phyloP scores from a whole-genome alignment of 495 filamentous ascomycete species.

The Penicillium riverlandense region DNA sequence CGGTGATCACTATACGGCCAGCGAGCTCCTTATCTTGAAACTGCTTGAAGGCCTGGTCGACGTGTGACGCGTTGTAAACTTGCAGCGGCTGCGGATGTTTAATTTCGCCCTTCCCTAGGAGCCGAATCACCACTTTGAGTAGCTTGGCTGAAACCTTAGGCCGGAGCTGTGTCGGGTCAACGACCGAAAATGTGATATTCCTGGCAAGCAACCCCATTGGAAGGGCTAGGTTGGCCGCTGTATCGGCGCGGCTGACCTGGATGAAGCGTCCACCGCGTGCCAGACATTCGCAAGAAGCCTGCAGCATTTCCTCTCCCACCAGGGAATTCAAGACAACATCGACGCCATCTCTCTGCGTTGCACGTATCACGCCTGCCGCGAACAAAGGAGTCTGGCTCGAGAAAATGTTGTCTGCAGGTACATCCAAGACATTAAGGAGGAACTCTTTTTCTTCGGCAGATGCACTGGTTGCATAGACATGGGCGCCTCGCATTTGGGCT shows the following conservation, averaged over 20 bases:
- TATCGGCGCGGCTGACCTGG: neutral
- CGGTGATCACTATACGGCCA: neutral
- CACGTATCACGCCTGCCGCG: neutral
- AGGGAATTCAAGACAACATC: neutral
- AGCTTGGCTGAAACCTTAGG: neutral
- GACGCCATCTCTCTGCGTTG: neutral
- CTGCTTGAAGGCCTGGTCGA: neutral
- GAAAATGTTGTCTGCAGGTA: neutral
- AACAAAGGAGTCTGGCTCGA: neutral
- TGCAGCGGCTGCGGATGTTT: neutral
- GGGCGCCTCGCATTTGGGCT: neutral
- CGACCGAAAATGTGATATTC: neutral
- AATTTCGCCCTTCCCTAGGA: neutral
- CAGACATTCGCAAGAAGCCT: neutral
- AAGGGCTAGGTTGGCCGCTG: neutral
- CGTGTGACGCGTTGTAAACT: neutral
- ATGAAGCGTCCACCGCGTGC: neutral
- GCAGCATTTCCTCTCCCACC: neutral
- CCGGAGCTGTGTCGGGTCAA: neutral
- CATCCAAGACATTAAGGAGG: neutral
- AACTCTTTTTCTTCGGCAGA: neutral
- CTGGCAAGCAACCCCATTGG: neutral
- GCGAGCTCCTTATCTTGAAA: neutral
- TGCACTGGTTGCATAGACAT: neutral
- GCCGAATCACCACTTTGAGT: neutral